These are phyloP conservation scores for Trichoderma cornu-damae DNA, from an alignment of 2,329 filamentous ascomycete genomes.

Conservation along the genomic window DNA sequence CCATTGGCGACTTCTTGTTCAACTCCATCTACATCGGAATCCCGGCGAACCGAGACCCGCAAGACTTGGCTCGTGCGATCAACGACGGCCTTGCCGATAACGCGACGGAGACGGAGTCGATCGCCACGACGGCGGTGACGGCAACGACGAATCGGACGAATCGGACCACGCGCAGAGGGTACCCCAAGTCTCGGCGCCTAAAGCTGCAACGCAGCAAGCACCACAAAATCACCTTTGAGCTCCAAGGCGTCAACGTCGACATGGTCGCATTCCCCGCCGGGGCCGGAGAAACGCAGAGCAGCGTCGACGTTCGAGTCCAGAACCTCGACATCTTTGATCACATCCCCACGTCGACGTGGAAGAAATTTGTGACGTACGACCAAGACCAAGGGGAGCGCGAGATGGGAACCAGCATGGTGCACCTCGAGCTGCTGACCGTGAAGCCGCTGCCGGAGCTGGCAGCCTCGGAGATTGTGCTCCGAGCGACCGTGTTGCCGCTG, in stretches of 20 bases:
- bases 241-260: constrained; percentile 78
- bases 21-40: constrained; percentile 98
- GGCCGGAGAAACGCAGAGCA: constrained; percentile 78
- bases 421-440: constrained; percentile 82
- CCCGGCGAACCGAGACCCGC: constrained; percentile 76
- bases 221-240: constrained; percentile 93
- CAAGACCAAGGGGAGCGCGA: constrained; percentile 81
- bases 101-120: constrained; percentile 81
- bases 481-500: constrained; percentile 72
- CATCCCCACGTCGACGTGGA: constrained; percentile 93
- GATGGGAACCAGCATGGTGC: constrained; percentile 81
- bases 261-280: constrained; percentile 72
- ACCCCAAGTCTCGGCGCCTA: constrained; percentile 54
- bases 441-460: constrained; percentile 78
- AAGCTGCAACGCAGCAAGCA: constrained; percentile 78
- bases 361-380: constrained; percentile 94
- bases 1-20: constrained; percentile 92
- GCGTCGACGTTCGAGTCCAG: constrained; percentile 74
- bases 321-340: constrained; percentile 92
- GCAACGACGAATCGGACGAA: constrained; percentile 51
- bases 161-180: constrained; percentile 41
- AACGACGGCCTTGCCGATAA: constrained; percentile 84
- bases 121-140: constrained; percentile 69
- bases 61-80: constrained; percentile 75
- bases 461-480: constrained; percentile 83